Conservation (phyloP, 306 rosid species). For the Amphicarpaea edgeworthii region DNA sequence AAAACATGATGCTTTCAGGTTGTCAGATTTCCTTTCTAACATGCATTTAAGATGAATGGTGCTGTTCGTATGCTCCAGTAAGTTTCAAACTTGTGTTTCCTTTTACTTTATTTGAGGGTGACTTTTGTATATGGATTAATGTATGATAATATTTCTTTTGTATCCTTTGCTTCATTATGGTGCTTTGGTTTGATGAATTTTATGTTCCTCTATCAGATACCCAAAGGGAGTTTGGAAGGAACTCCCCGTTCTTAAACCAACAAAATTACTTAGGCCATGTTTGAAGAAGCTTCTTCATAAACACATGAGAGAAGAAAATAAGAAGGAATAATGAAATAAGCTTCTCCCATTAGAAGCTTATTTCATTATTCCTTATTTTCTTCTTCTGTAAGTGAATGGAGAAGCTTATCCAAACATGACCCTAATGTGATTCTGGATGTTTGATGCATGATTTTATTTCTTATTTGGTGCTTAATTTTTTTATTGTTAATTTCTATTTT, state of each 20-base stretch:
- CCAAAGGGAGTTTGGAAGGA: too few relatives aligned
- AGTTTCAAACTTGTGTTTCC: constrained; percentile 49
- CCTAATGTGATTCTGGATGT: constrained; percentile 1
- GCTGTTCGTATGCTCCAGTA: constrained; percentile 50
- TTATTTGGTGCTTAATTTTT: background rate
- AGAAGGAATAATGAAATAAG: too few relatives aligned
- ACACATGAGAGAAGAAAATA: too few relatives aligned
- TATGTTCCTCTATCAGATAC: constrained; percentile 15
- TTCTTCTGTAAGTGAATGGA: too few relatives aligned
- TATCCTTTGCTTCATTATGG: constrained; percentile 13
- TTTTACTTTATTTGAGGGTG: constrained; percentile 22
- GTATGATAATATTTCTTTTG: constrained; percentile 16
- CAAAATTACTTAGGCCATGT: background rate
- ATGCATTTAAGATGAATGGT: constrained; percentile 76
- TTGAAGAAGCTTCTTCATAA: too few relatives aligned
- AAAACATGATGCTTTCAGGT: constrained; percentile 62
- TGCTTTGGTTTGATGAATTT: constrained; percentile 4
- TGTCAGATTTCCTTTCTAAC: constrained; percentile 84
- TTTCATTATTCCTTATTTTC: too few relatives aligned
- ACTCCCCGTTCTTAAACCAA: background rate
- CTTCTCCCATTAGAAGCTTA: too few relatives aligned
- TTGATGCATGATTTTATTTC: background rate
- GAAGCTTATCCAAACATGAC: too few relatives aligned
- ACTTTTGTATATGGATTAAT: background rate
- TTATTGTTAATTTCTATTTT: background rate